Base-by-base conservation (phyloP, 768 basidiomycete genomes). In the Crucibulum laeve region DNA sequence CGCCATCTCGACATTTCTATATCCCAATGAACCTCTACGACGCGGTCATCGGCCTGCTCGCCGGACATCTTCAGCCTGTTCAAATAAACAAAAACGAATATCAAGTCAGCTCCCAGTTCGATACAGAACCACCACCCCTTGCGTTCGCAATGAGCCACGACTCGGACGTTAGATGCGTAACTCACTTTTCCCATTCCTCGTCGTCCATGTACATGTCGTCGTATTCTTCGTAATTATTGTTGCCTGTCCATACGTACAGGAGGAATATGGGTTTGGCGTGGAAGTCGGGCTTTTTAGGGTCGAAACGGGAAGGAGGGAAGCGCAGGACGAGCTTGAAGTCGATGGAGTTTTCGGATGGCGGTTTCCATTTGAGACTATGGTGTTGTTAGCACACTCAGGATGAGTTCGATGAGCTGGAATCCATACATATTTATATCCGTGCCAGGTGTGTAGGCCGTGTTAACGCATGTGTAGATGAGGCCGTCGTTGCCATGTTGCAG, bases 321-420 rank as follows among this genome's bases (percentile, higher is more conserved):
- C 91, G 84, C n/a, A 99, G 70, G 38, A 93, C 78, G 22, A 98
- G 84, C 61, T 92, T 91, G 73, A 99, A 98, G 63, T 99, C 96
- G 54, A 98, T 86, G 1, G 93, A 94, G 60, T 99, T 99, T 59
- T 98, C 95, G 1, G 87, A 89, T 0, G 96, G 93, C 1, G 94
- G 93, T 63, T 99, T 99, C 96, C 96, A 99, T 64, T 99, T 99
- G 57, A 99, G 63, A 50, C 95, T 98, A 52, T 21, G 41, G 25
- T 14, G 37, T 38, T 10, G 11, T 24, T 24, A 40, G 17, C 17
- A 42, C 19, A 7, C 13, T 48, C 47, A 25, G 43, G 40, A 53
- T 28, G 23, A 38, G 33, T 25, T n/a, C 23, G 22, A 14, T 22
- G 8, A 25, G 14, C 37, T 15, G 24, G 24, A 37, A 38, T 23